Evolutionary conservation across 352 stramenopile species (phyloP), one percentile per base, ranked within the genome.

Genomic region (Globisporangium emineosum): DNA sequence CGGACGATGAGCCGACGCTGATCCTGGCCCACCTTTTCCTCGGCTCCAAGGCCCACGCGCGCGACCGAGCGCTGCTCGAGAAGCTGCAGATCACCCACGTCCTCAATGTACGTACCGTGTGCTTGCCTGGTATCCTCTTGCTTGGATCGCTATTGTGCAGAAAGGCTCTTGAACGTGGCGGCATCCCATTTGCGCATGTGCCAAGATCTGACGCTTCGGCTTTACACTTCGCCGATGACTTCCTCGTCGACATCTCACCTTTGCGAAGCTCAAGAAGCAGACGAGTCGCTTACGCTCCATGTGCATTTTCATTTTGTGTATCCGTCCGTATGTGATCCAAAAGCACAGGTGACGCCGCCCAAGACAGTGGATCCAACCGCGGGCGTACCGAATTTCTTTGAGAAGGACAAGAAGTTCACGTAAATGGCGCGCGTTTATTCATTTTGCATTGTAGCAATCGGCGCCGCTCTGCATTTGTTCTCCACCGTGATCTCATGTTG

Each of bases 341-440:
- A 57, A 27, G 29, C 68, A 53, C 65, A 94, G 86, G 83, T 93
- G 71, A 94, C 86, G 33, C 86, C 86, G 23, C 69, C 80, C 0
- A 88, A 87, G 69, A 91, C 73, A 29, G 79, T 79, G 60, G 88
- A 97, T 62, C 89, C 90, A 8, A 78, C 84, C 25, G 84, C 89
- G 21, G 91, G 91, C 53, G 88, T 95, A 55, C 88, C 89, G 54
- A 97, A 97, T 66, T 97, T 96, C 65, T 97, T 96, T 65, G 91
- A 97, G 64, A 97, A 93, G 54, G 83, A 95, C 49, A 84, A 81
- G 50, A 23, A 49, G 2, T 81, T 95, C 58, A 91, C 72, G 72
- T 90, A 43, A 51, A 66, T 49, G 29, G 9, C 30, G 9, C 30
- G 6, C 32, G 25, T 29, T 15, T 6, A 55, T n/a, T 23, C 15